Conservation (phyloP, 768 basidiomycete species). For the Gelatoporia subvermispora region DNA sequence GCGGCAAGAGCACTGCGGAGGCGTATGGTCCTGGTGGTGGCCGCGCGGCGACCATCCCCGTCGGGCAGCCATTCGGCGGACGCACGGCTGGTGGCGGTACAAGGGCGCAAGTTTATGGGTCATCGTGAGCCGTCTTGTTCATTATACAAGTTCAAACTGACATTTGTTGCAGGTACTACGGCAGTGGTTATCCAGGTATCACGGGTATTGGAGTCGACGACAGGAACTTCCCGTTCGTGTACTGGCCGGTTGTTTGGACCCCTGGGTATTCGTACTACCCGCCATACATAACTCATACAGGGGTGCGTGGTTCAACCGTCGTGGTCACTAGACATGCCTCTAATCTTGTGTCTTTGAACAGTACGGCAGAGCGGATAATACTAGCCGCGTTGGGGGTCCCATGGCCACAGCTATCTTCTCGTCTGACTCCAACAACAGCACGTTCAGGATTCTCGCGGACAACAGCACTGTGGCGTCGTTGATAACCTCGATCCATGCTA, state of each 20-base stretch:
- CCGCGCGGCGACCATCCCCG: constrained; percentile 18
- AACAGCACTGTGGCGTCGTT: constrained; percentile 27
- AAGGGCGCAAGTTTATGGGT: constrained; percentile 19
- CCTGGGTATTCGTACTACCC: constrained; percentile 23
- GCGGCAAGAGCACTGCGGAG: constrained; percentile 12
- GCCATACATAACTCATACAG: constrained; percentile 33
- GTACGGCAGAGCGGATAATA: constrained; percentile 31
- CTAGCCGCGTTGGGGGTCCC: constrained; percentile 31
- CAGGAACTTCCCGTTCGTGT: constrained; percentile 56
- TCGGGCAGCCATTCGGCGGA: constrained; percentile 24
- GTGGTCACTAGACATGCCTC: too few species aligned
- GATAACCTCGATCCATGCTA: constrained; percentile 22
- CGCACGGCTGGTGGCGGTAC: constrained; percentile 49
- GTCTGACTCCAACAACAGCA: constrained; percentile 22
- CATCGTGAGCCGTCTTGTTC: not conserved
- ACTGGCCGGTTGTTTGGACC: constrained; percentile 58
- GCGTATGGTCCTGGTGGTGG: constrained; percentile 25
- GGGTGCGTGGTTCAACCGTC: constrained; percentile 37
- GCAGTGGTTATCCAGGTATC: constrained; percentile 58
- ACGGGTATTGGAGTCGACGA: constrained; percentile 40
- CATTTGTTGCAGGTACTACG: constrained; percentile 38
- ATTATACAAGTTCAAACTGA: not conserved
- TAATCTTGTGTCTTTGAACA: constrained; percentile 4
- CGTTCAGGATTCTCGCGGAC: constrained; percentile 31
- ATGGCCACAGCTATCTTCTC: constrained; percentile 22